A percentile compares a stretch with the other conserved stretches of the same genome.
Evolutionary conservation across 2,329 filamentous ascomycete species (phyloP).

Genomic region (Phyllosticta citrichinensis): DNA sequence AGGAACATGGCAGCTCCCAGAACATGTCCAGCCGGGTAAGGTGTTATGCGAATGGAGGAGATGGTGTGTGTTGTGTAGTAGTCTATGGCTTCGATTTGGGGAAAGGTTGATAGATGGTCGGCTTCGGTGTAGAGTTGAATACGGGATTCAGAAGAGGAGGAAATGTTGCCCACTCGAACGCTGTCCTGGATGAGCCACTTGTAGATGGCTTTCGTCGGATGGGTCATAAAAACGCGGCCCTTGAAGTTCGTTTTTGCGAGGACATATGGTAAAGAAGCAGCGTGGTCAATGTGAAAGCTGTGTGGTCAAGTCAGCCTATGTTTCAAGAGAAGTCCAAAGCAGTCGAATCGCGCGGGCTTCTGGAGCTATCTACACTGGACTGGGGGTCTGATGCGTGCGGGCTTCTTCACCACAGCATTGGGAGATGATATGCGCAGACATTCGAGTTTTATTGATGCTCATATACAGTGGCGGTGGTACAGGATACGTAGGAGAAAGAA

Average conservation of each 20-base stretch:
- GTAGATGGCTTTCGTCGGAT: constrained; percentile 98
- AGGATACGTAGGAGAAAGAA: constrained; percentile 1
- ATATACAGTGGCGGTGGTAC: constrained; percentile 11
- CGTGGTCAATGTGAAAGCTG: constrained; percentile 97
- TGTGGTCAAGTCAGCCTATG: constrained; percentile 5
- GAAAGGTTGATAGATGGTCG: constrained; percentile 87
- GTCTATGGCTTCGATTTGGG: constrained; percentile 92
- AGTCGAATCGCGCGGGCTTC: background rate
- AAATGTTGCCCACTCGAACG: constrained; percentile 71
- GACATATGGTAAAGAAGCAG: constrained; percentile 96
- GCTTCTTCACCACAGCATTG: constrained; percentile 7
- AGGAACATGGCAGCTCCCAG: constrained; percentile 97
- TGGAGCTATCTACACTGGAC: constrained; percentile 8
- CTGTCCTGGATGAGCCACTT: constrained; percentile 99
- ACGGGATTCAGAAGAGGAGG: constrained; percentile 51
- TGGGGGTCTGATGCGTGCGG: constrained; percentile 5
- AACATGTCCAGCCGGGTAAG: constrained; percentile 96
- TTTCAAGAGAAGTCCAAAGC: background rate
- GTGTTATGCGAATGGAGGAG: constrained; percentile 90
- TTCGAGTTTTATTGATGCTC: constrained; percentile 12
- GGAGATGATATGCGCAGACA: constrained; percentile 6
- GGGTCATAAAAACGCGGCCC: constrained; percentile 96
- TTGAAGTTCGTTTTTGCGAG: constrained; percentile 97
- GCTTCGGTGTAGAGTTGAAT: constrained; percentile 82
- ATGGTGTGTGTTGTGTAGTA: constrained; percentile 98